These are phyloP conservation scores for Apiospora saccharicola DNA, from an alignment of 2,329 filamentous ascomycete species.

Conservation along the genomic window DNA sequence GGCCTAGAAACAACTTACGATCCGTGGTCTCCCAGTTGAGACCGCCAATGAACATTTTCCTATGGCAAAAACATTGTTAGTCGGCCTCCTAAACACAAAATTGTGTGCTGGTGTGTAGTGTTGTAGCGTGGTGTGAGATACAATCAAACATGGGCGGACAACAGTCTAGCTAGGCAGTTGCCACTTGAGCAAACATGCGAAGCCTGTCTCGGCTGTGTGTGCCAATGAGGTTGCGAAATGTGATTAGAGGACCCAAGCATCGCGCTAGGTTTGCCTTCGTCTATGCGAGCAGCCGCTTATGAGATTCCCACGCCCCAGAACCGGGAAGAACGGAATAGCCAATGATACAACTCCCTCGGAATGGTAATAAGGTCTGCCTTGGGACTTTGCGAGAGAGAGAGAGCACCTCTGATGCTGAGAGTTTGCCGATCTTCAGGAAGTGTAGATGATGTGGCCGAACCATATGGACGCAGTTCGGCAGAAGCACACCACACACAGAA, in stretches of 20 bases:
- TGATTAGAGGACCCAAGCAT: slow-evolving; percentile 22
- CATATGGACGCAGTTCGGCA: slow-evolving; percentile 11
- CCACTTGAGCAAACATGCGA: slow-evolving; percentile 21
- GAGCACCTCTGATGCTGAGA: slow-evolving; percentile 1
- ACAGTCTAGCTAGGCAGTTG: not conserved
- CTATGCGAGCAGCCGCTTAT: slow-evolving; percentile 33
- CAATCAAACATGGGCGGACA: slow-evolving; percentile 3
- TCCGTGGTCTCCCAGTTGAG: slow-evolving; percentile 99
- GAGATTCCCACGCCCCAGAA: slow-evolving; percentile 20
- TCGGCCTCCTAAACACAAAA: not conserved
- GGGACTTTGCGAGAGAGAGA: not conserved
- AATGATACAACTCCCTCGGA: slow-evolving; percentile 4
- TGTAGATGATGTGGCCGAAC: slow-evolving; percentile 32
- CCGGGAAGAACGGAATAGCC: slow-evolving; percentile 1
- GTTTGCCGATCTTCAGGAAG: slow-evolving; percentile 16
- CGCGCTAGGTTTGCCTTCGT: slow-evolving; percentile 25
- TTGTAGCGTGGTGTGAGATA: slow-evolving; percentile 14
- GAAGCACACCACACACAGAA: slow-evolving; percentile 44
- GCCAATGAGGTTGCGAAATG: slow-evolving; percentile 20
- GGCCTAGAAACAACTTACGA: slow-evolving; percentile 65
- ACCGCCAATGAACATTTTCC: slow-evolving; percentile 99
- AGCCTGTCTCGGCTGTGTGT: slow-evolving; percentile 16
- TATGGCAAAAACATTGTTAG: slow-evolving; percentile 48
- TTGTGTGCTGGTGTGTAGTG: not conserved
- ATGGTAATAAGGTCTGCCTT: slow-evolving; percentile 7